A percentile compares a stretch with the other conserved stretches of the same genome.
Evolutionary conservation across 1,284 basidiomycete species (phyloP).

Genomic region (Entoloma clypeatum): DNA sequence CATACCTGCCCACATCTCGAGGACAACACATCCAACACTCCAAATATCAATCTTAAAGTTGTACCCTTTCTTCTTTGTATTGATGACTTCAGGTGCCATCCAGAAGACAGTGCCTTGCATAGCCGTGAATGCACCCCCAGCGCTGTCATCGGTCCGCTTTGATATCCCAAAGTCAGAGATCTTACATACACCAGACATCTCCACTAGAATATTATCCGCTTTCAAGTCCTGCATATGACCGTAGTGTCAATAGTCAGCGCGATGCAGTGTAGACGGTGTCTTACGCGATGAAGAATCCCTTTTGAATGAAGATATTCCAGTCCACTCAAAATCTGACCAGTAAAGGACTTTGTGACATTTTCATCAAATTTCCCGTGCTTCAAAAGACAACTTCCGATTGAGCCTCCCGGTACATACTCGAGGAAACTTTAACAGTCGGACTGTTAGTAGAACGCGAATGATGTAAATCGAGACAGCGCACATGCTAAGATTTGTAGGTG

Average conservation of each 20-base stretch:
- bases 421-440: slow-evolving; percentile 64
- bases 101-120: slow-evolving; percentile 99
- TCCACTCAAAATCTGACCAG: slow-evolving; percentile 87
- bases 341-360: slow-evolving; percentile 90
- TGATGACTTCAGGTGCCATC: slow-evolving; percentile 98
- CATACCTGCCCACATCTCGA: slow-evolving; percentile 97
- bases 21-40: slow-evolving; percentile 95
- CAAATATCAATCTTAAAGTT: slow-evolving; percentile 98
- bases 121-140: slow-evolving; percentile 77
- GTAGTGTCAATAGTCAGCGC: background rate
- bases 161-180: slow-evolving; percentile 99
- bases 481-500: slow-evolving; percentile 89
- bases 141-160: slow-evolving; percentile 86
- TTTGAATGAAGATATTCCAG: slow-evolving; percentile 91
- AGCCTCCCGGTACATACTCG: slow-evolving; percentile 98
- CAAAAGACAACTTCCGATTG: slow-evolving; percentile 88
- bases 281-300: slow-evolving; percentile 88
- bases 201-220: slow-evolving; percentile 97
- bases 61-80: slow-evolving; percentile 82
- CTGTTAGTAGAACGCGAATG: slow-evolving; percentile 14
- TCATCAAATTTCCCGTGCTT: slow-evolving; percentile 94
- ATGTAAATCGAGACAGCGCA: slow-evolving; percentile 27
- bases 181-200: slow-evolving; percentile 91
- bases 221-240: slow-evolving; percentile 75
- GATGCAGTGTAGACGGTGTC: slow-evolving; percentile 21